These are phyloP conservation scores for Tulasnella sp. DNA, from an alignment of 768 basidiomycete genomes.

Conservation along the genomic window DNA sequence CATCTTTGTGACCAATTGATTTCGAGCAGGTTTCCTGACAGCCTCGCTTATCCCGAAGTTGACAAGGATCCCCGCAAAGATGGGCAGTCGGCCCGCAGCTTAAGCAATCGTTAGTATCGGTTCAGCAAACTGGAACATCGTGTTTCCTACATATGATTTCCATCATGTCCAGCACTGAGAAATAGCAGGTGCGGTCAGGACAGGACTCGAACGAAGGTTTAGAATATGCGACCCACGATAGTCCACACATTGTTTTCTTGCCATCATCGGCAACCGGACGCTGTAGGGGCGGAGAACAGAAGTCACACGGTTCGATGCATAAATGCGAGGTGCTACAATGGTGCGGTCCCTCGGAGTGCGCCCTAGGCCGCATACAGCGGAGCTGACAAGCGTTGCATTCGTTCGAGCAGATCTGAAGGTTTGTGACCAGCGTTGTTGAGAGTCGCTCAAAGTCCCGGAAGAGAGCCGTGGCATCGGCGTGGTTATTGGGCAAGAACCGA, in stretches of 20 bases:
- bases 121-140: too few species aligned
- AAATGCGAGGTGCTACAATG: conserved; percentile 12
- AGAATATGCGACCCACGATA: neutral
- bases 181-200: too few species aligned
- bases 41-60: neutral
- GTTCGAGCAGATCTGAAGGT: conserved; percentile 12
- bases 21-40: conserved; percentile 7
- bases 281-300: neutral
- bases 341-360: neutral
- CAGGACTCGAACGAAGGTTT: too few species aligned
- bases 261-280: too few species aligned
- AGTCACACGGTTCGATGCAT: conserved; percentile 9
- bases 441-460: neutral
- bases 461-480: neutral
- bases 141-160: conserved; percentile 13
- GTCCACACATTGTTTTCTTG: neutral
- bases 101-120: too few species aligned
- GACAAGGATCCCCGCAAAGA: conserved; percentile 5
- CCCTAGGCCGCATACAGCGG: neutral
- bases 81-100: conserved; percentile 11
- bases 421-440: neutral
- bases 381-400: conserved; percentile 6
- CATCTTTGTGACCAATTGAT: neutral
- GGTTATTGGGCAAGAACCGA: neutral
- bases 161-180: conserved; percentile 16